Evolutionary conservation across 139 green algal species (phyloP).

Genomic region (Zygnema cylindricum): DNA sequence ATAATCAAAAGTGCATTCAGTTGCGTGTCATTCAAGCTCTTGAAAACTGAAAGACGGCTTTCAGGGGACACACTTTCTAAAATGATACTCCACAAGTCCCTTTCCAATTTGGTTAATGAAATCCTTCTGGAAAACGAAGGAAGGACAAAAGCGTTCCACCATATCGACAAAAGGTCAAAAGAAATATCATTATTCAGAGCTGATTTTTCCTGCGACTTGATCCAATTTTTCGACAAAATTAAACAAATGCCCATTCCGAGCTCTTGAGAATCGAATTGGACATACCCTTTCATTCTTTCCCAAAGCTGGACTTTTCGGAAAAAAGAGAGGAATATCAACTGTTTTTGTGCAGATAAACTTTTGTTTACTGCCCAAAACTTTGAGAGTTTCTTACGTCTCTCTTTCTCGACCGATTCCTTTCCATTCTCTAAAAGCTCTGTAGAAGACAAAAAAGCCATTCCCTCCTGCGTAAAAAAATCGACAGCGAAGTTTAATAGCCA

Average conservation of each 20-base stretch:
- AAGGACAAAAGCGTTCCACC: neutral
- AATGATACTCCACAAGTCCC: neutral
- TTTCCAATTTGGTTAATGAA: neutral
- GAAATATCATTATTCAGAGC: neutral
- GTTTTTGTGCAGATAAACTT: neutral
- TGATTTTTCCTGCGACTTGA: neutral
- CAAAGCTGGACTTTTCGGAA: neutral
- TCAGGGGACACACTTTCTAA: neutral
- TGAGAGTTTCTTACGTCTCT: neutral
- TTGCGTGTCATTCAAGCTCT: neutral
- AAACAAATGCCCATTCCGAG: neutral
- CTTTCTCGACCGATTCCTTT: neutral
- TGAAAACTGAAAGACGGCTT: neutral
- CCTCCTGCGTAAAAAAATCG: neutral
- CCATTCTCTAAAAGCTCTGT: neutral
- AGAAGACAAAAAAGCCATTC: neutral
- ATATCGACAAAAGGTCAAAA: neutral
- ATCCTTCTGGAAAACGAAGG: neutral
- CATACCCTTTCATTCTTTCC: neutral
- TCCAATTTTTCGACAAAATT: neutral
- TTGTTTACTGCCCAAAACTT: neutral
- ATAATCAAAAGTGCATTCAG: neutral
- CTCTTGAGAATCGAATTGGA: neutral
- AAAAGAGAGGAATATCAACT: too few relatives aligned
- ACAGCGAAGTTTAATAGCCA: neutral